Conservation (phyloP, 2,329 filamentous ascomycete genomes). For the Knufia petricola region DNA sequence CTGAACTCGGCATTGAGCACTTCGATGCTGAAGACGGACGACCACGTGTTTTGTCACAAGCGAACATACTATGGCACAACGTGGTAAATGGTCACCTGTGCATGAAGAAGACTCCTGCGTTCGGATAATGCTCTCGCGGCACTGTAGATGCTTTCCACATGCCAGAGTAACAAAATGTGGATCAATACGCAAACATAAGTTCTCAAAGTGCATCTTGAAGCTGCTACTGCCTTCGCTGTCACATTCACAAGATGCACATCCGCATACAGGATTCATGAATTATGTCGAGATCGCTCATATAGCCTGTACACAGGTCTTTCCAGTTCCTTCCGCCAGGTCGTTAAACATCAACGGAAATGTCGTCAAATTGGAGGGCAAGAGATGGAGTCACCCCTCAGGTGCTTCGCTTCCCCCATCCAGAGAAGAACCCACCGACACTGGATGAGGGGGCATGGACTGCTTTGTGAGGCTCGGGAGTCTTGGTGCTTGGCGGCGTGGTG, state of each 20-base stretch:
- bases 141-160: too few species aligned
- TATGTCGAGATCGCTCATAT: neutral
- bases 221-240: neutral
- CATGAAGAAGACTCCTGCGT: neutral
- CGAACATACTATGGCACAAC: too few species aligned
- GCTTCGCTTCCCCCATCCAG: conserved; percentile 26
- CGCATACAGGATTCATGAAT: neutral
- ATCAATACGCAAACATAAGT: too few species aligned
- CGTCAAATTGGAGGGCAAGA: neutral
- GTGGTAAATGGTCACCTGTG: too few species aligned
- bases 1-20: neutral
- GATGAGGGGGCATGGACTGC: conserved; percentile 16
- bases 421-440: conserved; percentile 26
- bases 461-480: conserved; percentile 16
- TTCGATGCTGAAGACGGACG: neutral
- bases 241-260: neutral
- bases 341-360: neutral
- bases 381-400: neutral
- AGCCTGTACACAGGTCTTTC: neutral
- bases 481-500: conserved; percentile 8
- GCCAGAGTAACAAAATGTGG: too few species aligned
- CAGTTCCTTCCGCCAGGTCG: neutral
- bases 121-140: too few species aligned
- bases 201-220: neutral
- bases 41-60: too few species aligned